phyloP scores from a whole-genome alignment of 164 flowering plant species.

The Platanus orientalis region DNA sequence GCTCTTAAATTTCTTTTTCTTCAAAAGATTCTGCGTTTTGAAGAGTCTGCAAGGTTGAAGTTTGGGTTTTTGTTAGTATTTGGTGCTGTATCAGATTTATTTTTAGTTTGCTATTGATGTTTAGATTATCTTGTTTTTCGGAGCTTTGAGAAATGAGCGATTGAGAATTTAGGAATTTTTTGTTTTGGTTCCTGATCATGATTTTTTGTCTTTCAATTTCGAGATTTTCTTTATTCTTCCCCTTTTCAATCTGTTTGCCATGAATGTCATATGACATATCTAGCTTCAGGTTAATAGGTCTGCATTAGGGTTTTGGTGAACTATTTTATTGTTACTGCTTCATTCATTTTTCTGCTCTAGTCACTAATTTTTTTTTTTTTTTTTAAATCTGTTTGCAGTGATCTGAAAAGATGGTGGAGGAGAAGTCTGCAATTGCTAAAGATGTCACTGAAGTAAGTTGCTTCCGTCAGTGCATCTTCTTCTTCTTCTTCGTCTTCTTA shows the following conservation, averaged over 20 bases:
- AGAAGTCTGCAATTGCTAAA: slow-evolving; percentile 42
- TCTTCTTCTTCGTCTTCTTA: neutral
- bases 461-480: too few relatives aligned
- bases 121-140: too few relatives aligned
- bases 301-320: neutral
- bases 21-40: too few relatives aligned
- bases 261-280: too few relatives aligned
- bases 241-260: too few relatives aligned
- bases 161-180: too few relatives aligned
- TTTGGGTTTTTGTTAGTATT: neutral
- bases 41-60: neutral
- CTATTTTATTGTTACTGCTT: neutral
- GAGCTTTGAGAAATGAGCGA: too few relatives aligned
- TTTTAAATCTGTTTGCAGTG: too few relatives aligned
- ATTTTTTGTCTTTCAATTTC: too few relatives aligned
- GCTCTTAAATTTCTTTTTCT: neutral
- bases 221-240: neutral
- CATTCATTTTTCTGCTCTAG: neutral
- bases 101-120: neutral
- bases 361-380: too few relatives aligned
- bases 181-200: too few relatives aligned
- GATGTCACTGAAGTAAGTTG: slow-evolving; percentile 66
- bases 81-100: neutral
- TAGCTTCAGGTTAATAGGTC: too few relatives aligned
- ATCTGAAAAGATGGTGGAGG: slow-evolving; percentile 40